Percentiles rank a stretch among this genome's conserved stretches.
These are phyloP conservation scores for Fusarium scirpi DNA, from an alignment of 2,329 filamentous ascomycete species.

Conservation along the genomic window DNA sequence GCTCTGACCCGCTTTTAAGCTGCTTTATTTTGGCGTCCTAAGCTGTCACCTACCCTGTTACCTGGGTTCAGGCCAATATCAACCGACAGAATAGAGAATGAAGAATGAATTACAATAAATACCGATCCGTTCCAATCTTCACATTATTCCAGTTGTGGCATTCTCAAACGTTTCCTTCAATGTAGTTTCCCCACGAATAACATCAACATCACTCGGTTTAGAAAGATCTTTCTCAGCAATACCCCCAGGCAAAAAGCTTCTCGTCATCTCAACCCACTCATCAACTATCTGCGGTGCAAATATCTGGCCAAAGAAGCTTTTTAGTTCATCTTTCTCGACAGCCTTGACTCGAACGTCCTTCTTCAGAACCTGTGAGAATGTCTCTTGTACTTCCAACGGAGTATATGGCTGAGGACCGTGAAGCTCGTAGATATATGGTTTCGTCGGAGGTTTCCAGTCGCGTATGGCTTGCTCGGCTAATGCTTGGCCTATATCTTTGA, in stretches of 20 bases:
- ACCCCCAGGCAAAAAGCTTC: constrained; percentile 48
- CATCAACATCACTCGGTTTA: constrained; percentile 13
- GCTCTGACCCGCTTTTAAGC: too few relatives aligned
- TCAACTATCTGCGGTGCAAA: constrained; percentile 43
- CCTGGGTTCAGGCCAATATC: not conserved
- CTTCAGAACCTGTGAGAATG: not conserved
- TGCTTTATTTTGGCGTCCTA: too few relatives aligned
- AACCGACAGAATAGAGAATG: not conserved
- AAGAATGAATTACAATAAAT: not conserved
- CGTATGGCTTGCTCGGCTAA: not conserved
- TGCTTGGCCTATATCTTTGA: not conserved
- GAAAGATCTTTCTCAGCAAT: not conserved
- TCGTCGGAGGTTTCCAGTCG: not conserved
- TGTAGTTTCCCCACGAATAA: constrained; percentile 41
- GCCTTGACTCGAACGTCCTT: not conserved
- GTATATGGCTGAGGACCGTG: not conserved
- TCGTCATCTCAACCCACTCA: constrained; percentile 50
- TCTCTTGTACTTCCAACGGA: not conserved
- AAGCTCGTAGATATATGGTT: not conserved
- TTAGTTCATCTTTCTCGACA: not conserved
- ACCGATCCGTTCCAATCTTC: too few relatives aligned
- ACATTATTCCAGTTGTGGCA: not conserved
- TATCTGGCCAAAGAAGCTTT: not conserved
- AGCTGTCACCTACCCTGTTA: too few relatives aligned
- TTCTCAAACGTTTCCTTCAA: constrained; percentile 33